phyloP scores from a whole-genome alignment of 2,329 filamentous ascomycete species.

The Aspergillus nomiae region DNA sequence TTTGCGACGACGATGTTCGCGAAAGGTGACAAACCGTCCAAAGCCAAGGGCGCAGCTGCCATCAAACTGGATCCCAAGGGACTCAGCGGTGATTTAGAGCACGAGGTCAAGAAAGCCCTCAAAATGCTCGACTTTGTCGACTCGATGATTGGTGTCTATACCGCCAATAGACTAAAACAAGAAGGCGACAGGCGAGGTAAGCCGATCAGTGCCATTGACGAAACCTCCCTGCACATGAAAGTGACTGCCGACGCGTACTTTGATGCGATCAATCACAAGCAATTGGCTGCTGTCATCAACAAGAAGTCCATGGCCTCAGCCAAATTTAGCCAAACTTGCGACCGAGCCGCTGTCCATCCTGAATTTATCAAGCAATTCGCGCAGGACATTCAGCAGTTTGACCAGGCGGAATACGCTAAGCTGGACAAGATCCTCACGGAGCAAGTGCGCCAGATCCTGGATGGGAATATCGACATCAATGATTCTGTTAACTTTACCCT shows the following conservation, averaged over 20 bases:
- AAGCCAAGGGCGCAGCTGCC: too few relatives aligned
- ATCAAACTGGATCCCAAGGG: too few relatives aligned
- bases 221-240: not conserved
- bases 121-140: too few relatives aligned
- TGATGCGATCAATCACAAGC: not conserved
- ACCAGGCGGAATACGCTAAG: not conserved
- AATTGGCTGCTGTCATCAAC: not conserved
- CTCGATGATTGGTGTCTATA: too few relatives aligned
- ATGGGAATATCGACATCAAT: not conserved
- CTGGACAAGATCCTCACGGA: not conserved
- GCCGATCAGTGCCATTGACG: not conserved
- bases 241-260: not conserved
- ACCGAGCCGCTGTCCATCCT: not conserved
- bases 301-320: not conserved
- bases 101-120: too few relatives aligned
- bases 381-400: not conserved
- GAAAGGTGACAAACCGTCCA: too few relatives aligned
- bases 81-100: too few relatives aligned
- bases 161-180: not conserved
- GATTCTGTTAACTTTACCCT: not conserved
- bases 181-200: not conserved
- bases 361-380: not conserved
- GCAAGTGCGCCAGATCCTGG: not conserved
- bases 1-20: too few relatives aligned
- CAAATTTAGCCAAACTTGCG: not conserved